Base-by-base conservation (phyloP, 352 stramenopile species). In the Globisporangium solare region DNA sequence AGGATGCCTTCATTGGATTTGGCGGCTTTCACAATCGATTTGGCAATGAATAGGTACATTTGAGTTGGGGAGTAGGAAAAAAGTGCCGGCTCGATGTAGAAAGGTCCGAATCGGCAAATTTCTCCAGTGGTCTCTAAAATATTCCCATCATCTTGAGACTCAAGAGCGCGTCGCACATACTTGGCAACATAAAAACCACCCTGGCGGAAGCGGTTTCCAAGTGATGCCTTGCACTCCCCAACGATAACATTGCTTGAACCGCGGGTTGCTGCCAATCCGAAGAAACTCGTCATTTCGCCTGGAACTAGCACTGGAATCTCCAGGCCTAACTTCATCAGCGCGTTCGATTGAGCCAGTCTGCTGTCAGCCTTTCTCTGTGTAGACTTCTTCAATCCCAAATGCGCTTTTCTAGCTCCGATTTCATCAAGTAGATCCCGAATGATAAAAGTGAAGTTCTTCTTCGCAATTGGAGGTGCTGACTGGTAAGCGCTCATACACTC, bases 351-450 rank as follows among this genome's bases (percentile, higher is more conserved):
- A 4, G 51, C 41, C 0, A 70, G 39, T 47, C 47, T 55, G 11
- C 15, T 52, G 7, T 31, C 0, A 6, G 21, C 12, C 21, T 24
- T 21, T 20, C 7, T 20, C 24, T 13, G n/a, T 13, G 43, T 5
- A 6, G 22, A n/a, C 0, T 17, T 50, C 18, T 63, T 63, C 7
- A 83, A 31, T 2, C 66, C 66, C 21, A 86, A 56, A 12, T 73
- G 51, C 1, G 59, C 21, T 15, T 69, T 79, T 1, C 71, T 61
- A 27, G 63, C 67, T 11, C 43, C 56, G 17, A 86, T 69, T 56
- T 86, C 75, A 47, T 80, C 71, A n/a, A 83, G 51, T n/a, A 86
- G 35, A 27, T 83, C 71, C 2, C 62, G 58, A 47, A 86, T 71
- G 45, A 86, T 79, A 47, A 74, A 75, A 4, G 62, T 31, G 40